Base-by-base conservation (phyloP, 345 rosid genomes). In the Eutrema japonicum region DNA sequence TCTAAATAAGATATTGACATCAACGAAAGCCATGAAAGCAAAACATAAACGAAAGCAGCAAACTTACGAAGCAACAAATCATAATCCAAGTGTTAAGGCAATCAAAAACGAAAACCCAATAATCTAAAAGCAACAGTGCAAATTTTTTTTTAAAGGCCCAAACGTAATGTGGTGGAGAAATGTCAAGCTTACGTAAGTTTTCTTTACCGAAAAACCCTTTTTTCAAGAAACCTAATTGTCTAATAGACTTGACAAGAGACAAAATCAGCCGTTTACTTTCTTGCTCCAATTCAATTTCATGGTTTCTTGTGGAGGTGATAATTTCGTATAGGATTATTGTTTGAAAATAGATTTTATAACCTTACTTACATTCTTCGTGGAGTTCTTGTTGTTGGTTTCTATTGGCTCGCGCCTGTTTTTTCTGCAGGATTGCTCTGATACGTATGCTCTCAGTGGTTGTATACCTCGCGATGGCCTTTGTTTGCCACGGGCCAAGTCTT, bases 111-210 rank as follows among this genome's bases (percentile, higher is more conserved):
- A 18, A 18, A 18, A 18, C 22, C 22, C 22, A 18, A 18, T 18
- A 18, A 18, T 18, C 22, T 18, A 18, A 18, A 18, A 18, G 22
- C 22, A 18, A 18, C 22, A 18, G 22, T 18, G 22, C 22, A 18
- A 18, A 18, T n/a, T n/a, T n/a, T n/a, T n/a, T n/a, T n/a, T n/a
- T n/a, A n/a, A n/a, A n/a, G n/a, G n/a, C n/a, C n/a, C n/a, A n/a
- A n/a, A n/a, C n/a, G n/a, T n/a, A n/a, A n/a, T n/a, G n/a, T n/a
- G n/a, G n/a, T 18, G 99, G 99, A 85, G 89, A 84, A 95, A 95
- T 41, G 87, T 88, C 77, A 85, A 87, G 85, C 96, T 95, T 60
- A 88, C 82, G 99, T 95, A 85, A 42, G 89, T 68, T 68, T 64
- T 54, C 52, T 72, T 1, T 38, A 18, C 64, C 49, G 3, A 55